Percentiles rank a stretch among this genome's conserved stretches.
phyloP scores from a whole-genome alignment of 2,329 filamentous ascomycete genomes.

The Rutstroemia sp. region DNA sequence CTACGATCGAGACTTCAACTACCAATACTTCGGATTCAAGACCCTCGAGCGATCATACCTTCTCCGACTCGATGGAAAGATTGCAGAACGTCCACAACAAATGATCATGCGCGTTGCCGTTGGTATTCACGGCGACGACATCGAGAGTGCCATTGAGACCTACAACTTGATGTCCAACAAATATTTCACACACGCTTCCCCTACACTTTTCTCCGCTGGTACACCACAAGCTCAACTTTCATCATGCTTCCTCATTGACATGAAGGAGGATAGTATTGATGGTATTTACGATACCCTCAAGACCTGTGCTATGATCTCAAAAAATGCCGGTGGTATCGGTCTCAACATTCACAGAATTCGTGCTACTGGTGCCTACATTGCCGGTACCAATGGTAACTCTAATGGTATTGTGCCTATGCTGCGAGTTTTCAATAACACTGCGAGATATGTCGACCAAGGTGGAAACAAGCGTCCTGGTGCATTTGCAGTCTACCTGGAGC shows the following conservation, averaged over 20 bases:
- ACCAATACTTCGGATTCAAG: slow-evolving; percentile 99
- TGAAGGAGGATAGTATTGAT: slow-evolving; percentile 99
- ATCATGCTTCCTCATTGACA: slow-evolving; percentile 97
- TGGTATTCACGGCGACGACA: slow-evolving; percentile 89
- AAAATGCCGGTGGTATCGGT: slow-evolving; percentile 97
- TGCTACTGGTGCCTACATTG: slow-evolving; percentile 95
- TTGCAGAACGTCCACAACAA: slow-evolving; percentile 95
- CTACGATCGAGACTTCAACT: slow-evolving; percentile 99
- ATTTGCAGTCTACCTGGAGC: slow-evolving; percentile 98
- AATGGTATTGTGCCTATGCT: slow-evolving; percentile 98
- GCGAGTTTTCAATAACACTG: slow-evolving; percentile 98
- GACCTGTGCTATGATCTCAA: slow-evolving; percentile 99
- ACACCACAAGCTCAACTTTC: slow-evolving; percentile 92
- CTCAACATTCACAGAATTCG: slow-evolving; percentile 95
- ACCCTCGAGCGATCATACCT: slow-evolving; percentile 97
- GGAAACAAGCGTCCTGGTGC: slow-evolving; percentile 98
- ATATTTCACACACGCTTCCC: slow-evolving; percentile 96
- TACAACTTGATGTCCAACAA: slow-evolving; percentile 99
- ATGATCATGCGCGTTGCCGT: slow-evolving; percentile 99
- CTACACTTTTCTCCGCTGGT: slow-evolving; percentile 95
- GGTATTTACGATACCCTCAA: slow-evolving; percentile 99
- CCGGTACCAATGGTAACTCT: slow-evolving; percentile 94
- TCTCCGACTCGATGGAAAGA: slow-evolving; percentile 89
- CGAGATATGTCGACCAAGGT: slow-evolving; percentile 96
- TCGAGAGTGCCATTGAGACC: slow-evolving; percentile 92